Evolutionary conservation across 1,284 basidiomycete genomes (phyloP).

Genomic region (Pyrrhoderma noxium): DNA sequence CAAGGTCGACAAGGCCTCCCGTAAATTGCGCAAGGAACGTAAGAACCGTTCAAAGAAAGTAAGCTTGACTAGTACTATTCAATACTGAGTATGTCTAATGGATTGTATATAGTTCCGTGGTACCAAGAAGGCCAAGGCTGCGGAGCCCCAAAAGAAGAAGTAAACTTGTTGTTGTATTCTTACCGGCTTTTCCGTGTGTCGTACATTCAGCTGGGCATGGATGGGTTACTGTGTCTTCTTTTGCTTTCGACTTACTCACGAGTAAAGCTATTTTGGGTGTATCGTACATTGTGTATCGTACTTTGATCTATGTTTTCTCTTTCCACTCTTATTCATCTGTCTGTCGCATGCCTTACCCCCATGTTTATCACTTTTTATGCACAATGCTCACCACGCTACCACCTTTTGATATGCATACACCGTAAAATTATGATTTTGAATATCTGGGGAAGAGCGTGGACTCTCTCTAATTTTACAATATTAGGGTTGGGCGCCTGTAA

Average conservation of each 20-base stretch:
- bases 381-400: conserved; percentile 18
- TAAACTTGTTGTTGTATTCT: conserved; percentile 32
- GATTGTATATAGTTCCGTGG: conserved; percentile 61
- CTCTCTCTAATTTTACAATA: too few relatives aligned
- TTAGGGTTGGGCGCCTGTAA: too few relatives aligned
- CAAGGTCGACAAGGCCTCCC: conserved; percentile 89
- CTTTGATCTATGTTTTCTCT: neutral
- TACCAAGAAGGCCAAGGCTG: conserved; percentile 89
- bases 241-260: conserved; percentile 1
- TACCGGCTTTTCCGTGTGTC: too few relatives aligned
- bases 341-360: conserved; percentile 10
- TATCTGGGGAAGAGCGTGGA: too few relatives aligned
- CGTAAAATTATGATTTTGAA: too few relatives aligned
- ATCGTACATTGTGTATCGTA: conserved; percentile 14
- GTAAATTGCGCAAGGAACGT: conserved; percentile 98
- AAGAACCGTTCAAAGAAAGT: conserved; percentile 99
- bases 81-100: neutral
- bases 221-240: conserved; percentile 11
- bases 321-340: neutral
- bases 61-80: conserved; percentile 19
- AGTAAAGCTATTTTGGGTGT: conserved; percentile 20
- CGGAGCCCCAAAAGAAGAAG: conserved; percentile 85
- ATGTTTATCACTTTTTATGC: conserved; percentile 11
- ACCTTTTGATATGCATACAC: conserved; percentile 6
- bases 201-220: neutral